These are phyloP conservation scores for Penicillium sp. DNA, from an alignment of 2,329 filamentous ascomycete species.

Conservation along the genomic window DNA sequence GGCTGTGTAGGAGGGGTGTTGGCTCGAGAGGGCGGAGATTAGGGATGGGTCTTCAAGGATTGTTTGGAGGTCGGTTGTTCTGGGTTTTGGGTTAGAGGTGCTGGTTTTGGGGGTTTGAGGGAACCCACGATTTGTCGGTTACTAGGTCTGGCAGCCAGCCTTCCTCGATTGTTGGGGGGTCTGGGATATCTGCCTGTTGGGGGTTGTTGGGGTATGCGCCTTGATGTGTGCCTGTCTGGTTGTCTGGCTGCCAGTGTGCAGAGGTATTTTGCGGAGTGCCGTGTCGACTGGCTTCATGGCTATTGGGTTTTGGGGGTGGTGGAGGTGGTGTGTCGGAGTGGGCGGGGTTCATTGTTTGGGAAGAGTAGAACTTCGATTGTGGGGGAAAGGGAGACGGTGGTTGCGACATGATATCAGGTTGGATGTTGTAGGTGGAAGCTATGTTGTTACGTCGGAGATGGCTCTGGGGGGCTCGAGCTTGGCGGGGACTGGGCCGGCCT, in stretches of 20 bases:
- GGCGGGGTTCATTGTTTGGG: conserved; percentile 45
- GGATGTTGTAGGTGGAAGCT: conserved; percentile 9
- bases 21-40: conserved; percentile 71
- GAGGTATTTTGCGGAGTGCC: conserved; percentile 56
- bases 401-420: conserved; percentile 25
- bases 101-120: conserved; percentile 6
- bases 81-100: conserved; percentile 14
- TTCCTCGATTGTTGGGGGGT: conserved; percentile 52
- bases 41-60: conserved; percentile 70
- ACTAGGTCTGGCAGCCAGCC: conserved; percentile 73
- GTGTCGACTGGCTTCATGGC: conserved; percentile 65
- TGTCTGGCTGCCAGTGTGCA: conserved; percentile 22
- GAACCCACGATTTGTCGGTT: conserved; percentile 73
- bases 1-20: conserved; percentile 68
- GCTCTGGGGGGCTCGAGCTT: conserved; percentile 15
- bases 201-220: conserved; percentile 8
- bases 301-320: conserved; percentile 69
- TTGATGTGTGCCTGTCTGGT: conserved; percentile 10
- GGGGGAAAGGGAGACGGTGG: conserved; percentile 24
- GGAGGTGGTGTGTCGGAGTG: conserved; percentile 61
- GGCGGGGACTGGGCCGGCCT: conserved; percentile 4
- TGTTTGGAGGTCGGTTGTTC: conserved; percentile 60
- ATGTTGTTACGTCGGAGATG: conserved; percentile 2
- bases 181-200: conserved; percentile 19
- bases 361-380: conserved; percentile 25